Evolutionary conservation across 257 asterid genomes (phyloP), one percentile per base, ranked within the genome.

Genomic region (Salvia hispanica): DNA sequence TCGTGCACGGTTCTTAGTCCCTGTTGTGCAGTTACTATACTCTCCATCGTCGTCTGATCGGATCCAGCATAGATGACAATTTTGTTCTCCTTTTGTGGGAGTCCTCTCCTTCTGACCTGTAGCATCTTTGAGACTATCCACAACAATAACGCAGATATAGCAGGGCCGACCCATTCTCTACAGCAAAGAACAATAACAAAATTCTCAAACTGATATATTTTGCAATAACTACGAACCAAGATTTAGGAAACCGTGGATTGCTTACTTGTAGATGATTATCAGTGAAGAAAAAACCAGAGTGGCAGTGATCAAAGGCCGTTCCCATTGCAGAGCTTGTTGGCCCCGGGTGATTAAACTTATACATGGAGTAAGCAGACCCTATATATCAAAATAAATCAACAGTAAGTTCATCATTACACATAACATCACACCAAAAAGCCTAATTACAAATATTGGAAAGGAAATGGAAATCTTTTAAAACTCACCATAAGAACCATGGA

Each of bases 1-100:
- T 86, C 92, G 16, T 85, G 86, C 13, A 82, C 72, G n/a, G 40
- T 86, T 71, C 75, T 67, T n/a, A 92, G 47, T 53, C 91, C 97
- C 12, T 81, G 96, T 65, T 92, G 98, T 9, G 97, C 97, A 3
- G 97, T 88, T 11, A 92, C 89, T 36, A 92, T 78, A 72, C 85
- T 88, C 76, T 90, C 96, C 81, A 90, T 66, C 0, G 97, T 72
- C 2, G 94, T 74, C 65, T 85, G 88, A 73, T 90, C 95, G 0
- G 95, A 78, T 47, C 82, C 87, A 0, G 83, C 85, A 36, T 52
- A 58, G 18, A 92, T 79, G 9, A 86, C 78, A 7, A 92, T 74
- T 67, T 83, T 92, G 57, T 80, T 70, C 0, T 74, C 72, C 86
- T 72, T 74, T 9, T 69, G 80, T 11, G 66, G 61, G 6, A 73